These are phyloP conservation scores for Albophoma yamanashiensis DNA, from an alignment of 2,329 filamentous ascomycete species.

Conservation along the genomic window DNA sequence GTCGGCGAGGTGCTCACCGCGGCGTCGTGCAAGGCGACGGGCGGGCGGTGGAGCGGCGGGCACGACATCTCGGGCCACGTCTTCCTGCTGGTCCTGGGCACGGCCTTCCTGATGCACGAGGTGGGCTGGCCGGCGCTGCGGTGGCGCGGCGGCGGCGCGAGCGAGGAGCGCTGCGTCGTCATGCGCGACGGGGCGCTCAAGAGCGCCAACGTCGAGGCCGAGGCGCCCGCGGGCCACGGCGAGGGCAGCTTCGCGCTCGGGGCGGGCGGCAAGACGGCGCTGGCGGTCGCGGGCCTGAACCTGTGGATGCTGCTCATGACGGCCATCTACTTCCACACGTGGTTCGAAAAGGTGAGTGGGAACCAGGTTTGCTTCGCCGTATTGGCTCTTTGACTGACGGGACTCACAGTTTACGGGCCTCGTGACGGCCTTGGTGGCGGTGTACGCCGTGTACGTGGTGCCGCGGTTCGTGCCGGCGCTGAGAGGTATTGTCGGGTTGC, in stretches of 20 bases:
- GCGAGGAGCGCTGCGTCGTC: constrained; percentile 55
- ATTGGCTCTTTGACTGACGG: constrained; percentile 9
- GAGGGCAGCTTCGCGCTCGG: constrained; percentile 23
- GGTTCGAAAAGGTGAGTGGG: constrained; percentile 80
- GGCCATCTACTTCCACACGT: constrained; percentile 95
- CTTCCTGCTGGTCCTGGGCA: constrained; percentile 80
- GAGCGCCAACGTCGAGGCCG: constrained; percentile 40
- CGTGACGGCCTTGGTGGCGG: constrained; percentile 31
- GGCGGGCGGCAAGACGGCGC: constrained; percentile 43
- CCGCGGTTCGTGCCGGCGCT: constrained; percentile 38
- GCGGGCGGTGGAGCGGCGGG: constrained; percentile 82
- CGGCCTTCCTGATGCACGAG: constrained; percentile 73
- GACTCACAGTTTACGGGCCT: constrained; percentile 40
- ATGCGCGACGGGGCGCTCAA: constrained; percentile 57
- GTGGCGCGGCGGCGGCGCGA: constrained; percentile 24
- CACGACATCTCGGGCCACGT: constrained; percentile 96
- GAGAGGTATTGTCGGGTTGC: constrained; percentile 35
- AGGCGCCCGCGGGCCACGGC: constrained; percentile 12
- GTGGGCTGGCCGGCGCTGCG: constrained; percentile 48
- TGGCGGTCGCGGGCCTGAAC: constrained; percentile 57
- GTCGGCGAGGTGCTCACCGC: constrained; percentile 52
- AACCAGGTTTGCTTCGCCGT: not conserved
- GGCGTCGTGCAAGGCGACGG: constrained; percentile 70
- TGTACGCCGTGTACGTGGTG: constrained; percentile 41
- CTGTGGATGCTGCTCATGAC: constrained; percentile 99